A percentile compares a stretch with the other conserved stretches of the same genome.
Conservation (phyloP, 2,329 filamentous ascomycete species). For the Penicillium sumatraense region DNA sequence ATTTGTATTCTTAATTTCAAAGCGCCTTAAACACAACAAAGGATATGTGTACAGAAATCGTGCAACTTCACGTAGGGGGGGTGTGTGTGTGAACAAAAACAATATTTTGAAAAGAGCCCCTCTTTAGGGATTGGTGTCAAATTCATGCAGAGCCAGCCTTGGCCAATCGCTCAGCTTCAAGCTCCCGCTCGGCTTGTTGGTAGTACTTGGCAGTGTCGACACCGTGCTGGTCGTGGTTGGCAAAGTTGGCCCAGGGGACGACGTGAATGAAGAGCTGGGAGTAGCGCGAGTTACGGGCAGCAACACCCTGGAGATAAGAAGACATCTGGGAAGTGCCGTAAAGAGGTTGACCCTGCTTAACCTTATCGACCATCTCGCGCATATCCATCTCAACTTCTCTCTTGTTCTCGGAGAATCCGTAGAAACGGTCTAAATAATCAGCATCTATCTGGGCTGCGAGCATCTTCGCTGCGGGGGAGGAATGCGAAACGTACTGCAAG, state of each 20-base stretch:
- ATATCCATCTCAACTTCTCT: conserved; percentile 96
- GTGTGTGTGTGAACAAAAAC: conserved; percentile 8
- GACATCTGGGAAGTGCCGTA: conserved; percentile 81
- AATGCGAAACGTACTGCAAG: conserved; percentile 75
- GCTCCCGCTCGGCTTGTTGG: conserved; percentile 87
- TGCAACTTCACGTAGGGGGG: conserved; percentile 20
- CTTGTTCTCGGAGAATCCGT: conserved; percentile 89
- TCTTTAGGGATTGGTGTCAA: too few species aligned
- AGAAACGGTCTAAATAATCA: conserved; percentile 76
- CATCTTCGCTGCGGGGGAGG: background rate
- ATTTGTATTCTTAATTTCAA: conserved; percentile 29
- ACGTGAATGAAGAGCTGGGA: conserved; percentile 81
- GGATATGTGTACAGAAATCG: conserved; percentile 34
- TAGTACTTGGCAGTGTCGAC: conserved; percentile 99
- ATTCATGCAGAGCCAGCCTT: conserved; percentile 33
- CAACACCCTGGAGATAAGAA: conserved; percentile 91
- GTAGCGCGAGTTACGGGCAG: conserved; percentile 90
- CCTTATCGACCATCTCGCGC: conserved; percentile 95
- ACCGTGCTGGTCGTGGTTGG: conserved; percentile 93
- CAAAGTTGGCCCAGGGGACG: conserved; percentile 97
- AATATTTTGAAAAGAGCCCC: conserved; percentile 22
- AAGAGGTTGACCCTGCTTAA: conserved; percentile 87
- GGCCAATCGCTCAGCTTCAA: conserved; percentile 73
- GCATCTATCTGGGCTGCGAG: background rate
- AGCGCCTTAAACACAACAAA: conserved; percentile 28